Base-by-base conservation (phyloP, 805 yeast species). In the Barnettozyma populi region DNA sequence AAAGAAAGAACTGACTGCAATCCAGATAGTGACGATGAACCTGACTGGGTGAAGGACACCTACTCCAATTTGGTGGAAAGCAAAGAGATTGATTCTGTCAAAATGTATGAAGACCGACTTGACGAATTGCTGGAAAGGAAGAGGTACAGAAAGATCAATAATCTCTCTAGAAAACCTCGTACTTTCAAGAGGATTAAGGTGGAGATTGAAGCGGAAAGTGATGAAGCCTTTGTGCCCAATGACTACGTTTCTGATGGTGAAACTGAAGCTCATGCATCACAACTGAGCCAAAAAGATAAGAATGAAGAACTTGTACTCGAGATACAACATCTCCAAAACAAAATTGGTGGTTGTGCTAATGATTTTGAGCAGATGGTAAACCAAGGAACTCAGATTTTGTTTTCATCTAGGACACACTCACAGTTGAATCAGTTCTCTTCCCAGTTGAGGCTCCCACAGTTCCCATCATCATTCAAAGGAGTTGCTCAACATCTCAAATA, bases 351-450 rank as follows among this genome's bases (percentile, higher is more conserved):
- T 6, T 49, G 50, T n/a, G 52, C 39, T 11, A 52, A 50, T 9
- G 49, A 43, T 51, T 53, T 50, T 25, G 34, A 53, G 16, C 36
- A 57, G 52, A 40, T 63, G 52, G 48, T 57, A 9, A 57, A 54
- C 7, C 65, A 67, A 18, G 65, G 78, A 0, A 57, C 70, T 1
- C 77, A 81, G 54, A 78, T 90, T 1, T 78, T 67, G 55, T 90
- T 82, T 60, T 74, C 95, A 0, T 88, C 97, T 2, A 71, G 98
- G 64, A 90, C 98, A 0, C 97, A 90, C 59, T 87, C 97, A 0
- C 98, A 90, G 61, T 68, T 90, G 40, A 72, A 73, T 34, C 98
- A 90, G 60, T 86, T 90, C 59, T 78, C 89, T 0, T 75, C 78
- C 14, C 97, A 92, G 56, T 65, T 90, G 35, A 61, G 71, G 39